A percentile compares a stretch with the other conserved stretches of the same genome.
phyloP scores from a whole-genome alignment of 768 basidiomycete genomes.

The Crucibulum laeve region DNA sequence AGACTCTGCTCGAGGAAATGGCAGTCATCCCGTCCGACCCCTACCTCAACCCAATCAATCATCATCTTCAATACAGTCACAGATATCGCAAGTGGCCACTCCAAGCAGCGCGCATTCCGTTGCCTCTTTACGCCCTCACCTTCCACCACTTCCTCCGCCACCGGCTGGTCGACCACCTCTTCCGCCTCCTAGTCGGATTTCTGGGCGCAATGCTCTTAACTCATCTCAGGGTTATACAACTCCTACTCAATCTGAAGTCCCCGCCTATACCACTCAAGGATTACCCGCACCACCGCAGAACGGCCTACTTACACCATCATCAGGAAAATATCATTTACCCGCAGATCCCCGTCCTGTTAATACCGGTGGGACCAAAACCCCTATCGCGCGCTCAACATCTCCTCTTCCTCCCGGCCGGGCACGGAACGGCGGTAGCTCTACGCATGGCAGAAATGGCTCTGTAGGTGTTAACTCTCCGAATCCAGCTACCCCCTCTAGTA shows the following conservation, averaged over 20 bases:
- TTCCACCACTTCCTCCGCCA: conserved; percentile 67
- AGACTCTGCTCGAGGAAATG: conserved; percentile 44
- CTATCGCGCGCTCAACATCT: conserved; percentile 36
- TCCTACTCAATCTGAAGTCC: conserved; percentile 52
- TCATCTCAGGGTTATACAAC: conserved; percentile 42
- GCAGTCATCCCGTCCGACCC: conserved; percentile 34
- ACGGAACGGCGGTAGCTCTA: conserved; percentile 17
- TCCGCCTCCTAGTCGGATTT: conserved; percentile 33
- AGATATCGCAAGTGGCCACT: conserved; percentile 18
- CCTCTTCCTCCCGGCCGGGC: conserved; percentile 34
- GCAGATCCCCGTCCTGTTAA: conserved; percentile 57
- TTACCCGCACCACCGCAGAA: conserved; percentile 36
- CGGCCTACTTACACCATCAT: conserved; percentile 38
- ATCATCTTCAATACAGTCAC: conserved; percentile 14
- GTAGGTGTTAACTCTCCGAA: conserved; percentile 39
- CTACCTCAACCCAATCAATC: conserved; percentile 43
- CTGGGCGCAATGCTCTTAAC: conserved; percentile 27
- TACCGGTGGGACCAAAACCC: conserved; percentile 34
- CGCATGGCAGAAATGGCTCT: conserved; percentile 53
- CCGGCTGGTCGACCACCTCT: conserved; percentile 50
- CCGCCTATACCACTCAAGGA: conserved; percentile 37
- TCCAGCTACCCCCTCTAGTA: conserved; percentile 28
- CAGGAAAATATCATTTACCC: conserved; percentile 49
- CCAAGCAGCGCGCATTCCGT: conserved; percentile 29
- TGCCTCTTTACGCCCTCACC: conserved; percentile 37